Evolutionary conservation across 345 rosid species (phyloP).

Genomic region (Citrus unshiu): DNA sequence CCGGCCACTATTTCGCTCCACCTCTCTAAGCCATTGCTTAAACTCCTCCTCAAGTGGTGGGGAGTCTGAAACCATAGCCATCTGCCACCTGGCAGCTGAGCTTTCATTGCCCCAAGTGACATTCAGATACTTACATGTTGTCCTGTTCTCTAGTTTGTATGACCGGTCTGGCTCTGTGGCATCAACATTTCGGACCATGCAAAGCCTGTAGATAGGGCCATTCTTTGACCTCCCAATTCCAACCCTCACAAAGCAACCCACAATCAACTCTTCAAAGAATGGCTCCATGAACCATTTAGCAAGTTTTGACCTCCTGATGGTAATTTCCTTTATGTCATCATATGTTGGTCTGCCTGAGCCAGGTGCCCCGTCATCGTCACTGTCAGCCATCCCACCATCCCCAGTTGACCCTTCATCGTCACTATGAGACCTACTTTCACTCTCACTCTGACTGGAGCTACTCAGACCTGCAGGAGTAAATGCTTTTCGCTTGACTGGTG

Average conservation of each 20-base stretch:
- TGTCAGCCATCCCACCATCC: conserved; percentile 82
- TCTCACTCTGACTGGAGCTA: conserved; percentile 85
- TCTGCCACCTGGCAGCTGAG: conserved; percentile 99
- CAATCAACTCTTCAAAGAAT: conserved; percentile 93
- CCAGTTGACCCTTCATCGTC: conserved; percentile 87
- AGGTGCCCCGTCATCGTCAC: conserved; percentile 78
- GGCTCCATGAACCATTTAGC: conserved; percentile 99
- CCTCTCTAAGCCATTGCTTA: conserved; percentile 84
- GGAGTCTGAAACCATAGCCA: conserved; percentile 98
- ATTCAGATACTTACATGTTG: conserved; percentile 79
- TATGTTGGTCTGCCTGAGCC: conserved; percentile 59
- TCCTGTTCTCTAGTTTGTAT: conserved; percentile 85
- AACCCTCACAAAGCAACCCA: conserved; percentile 92
- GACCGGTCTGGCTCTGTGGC: conserved; percentile 72
- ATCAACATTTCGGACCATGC: conserved; percentile 88
- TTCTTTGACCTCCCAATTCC: conserved; percentile 83
- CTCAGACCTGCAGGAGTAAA: conserved; percentile 60
- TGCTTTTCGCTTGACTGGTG: conserved; percentile 67
- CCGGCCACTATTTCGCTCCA: conserved; percentile 78
- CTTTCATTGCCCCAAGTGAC: conserved; percentile 85
- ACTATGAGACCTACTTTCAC: conserved; percentile 78
- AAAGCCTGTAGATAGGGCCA: conserved; percentile 83
- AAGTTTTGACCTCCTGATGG: conserved; percentile 86
- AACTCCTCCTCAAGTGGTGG: conserved; percentile 85
- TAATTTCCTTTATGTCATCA: conserved; percentile 83